These are phyloP conservation scores for Gossypium australe DNA, from an alignment of 345 rosid species.

Conservation along the genomic window DNA sequence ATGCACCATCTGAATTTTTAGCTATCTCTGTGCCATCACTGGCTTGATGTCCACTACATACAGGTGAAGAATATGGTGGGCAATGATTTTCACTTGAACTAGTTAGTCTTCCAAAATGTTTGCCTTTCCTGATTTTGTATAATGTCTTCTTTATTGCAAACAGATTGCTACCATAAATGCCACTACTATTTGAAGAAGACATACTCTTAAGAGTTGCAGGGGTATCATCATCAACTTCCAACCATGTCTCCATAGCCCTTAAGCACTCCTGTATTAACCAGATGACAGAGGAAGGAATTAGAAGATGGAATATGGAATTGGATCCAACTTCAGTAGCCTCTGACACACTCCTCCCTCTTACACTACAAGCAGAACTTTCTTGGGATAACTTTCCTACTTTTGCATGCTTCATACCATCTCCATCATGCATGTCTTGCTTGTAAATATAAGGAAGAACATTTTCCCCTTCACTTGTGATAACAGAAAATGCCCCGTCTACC, in stretches of 20 bases:
- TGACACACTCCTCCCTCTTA: constrained; percentile 39
- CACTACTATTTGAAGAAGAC: constrained; percentile 32
- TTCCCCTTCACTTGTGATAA: constrained; percentile 34
- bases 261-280: constrained; percentile 70
- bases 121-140: constrained; percentile 50
- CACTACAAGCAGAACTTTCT: constrained; percentile 66
- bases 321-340: constrained; percentile 35
- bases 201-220: constrained; percentile 29
- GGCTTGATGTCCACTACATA: constrained; percentile 25
- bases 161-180: constrained; percentile 36
- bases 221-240: constrained; percentile 55
- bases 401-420: constrained; percentile 61
- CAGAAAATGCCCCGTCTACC: constrained; percentile 60
- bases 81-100: constrained; percentile 44
- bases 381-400: constrained; percentile 78
- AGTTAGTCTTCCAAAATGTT: constrained; percentile 40
- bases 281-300: constrained; percentile 53
- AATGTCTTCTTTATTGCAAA: constrained; percentile 50
- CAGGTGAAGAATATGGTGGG: constrained; percentile 27
- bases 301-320: constrained; percentile 22
- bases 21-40: constrained; percentile 36
- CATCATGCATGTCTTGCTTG: constrained; percentile 39
- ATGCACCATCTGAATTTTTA: constrained; percentile 28
- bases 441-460: constrained; percentile 22
- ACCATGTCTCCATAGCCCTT: constrained; percentile 62